Evolutionary conservation across 2,329 filamentous ascomycete species (phyloP), one percentile per base, ranked within the genome.

Genomic region (Zymoseptoria brevis): DNA sequence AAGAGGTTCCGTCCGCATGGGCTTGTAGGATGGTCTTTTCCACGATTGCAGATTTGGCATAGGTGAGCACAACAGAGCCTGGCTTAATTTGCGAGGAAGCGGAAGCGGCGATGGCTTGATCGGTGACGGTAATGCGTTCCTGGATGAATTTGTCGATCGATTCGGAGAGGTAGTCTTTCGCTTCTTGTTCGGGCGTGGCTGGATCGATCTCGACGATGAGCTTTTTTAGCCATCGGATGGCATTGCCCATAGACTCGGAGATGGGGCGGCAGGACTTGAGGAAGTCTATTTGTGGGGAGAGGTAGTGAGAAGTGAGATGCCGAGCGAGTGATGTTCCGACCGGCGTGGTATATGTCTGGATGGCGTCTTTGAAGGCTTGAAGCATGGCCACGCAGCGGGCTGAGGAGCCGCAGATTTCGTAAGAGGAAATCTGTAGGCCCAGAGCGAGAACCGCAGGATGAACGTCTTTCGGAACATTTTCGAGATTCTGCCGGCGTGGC

Each of bases 191-290:
- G 29, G 89, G 85, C 1, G 87, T 83, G 67, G 92, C 88, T 49
- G 93, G 90, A 68, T 96, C 91, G 60, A 96, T 87, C 67, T 90
- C 90, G 68, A 90, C 88, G 71, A 99, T 93, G 69, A 90, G 85
- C 53, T 96, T 84, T 79, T 99, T 99, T 54, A 99, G 82, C 81
- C 91, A 93, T 57, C 94, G 85, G 71, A 99, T 96, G 41, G 91
- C 91, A 73, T 97, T 99, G 61, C 94, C 94, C 87, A 97, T 96
- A 62, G 90, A 90, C 75, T 96, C 94, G 66, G 90, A 95, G 76
- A 99, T 89, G 35, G 94, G 92, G n/a, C 94, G 87, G 71, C 92
- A 96, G 66, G 90, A 90, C 61, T 90, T 89, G 61, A 99, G 83
- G 71, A 95, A 96, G 65, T 95, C 91, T 70, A 99, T 96, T 75